A percentile compares a stretch with the other conserved stretches of the same genome.
Conservation (phyloP, 169 alveolate species). For the Babesia ovis region DNA sequence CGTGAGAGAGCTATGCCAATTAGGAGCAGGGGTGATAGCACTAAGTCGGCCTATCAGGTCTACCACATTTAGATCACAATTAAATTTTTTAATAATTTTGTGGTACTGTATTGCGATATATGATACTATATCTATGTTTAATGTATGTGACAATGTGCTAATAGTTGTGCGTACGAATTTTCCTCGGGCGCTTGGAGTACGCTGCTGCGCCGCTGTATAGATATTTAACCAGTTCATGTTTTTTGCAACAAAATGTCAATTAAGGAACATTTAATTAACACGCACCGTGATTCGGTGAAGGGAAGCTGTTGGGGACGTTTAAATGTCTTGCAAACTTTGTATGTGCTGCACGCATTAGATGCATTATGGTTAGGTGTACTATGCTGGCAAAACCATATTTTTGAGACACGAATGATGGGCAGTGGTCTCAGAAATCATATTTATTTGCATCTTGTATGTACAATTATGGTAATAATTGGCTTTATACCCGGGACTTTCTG, state of each 20-base stretch:
- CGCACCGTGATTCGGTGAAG: constrained; percentile 13
- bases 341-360: neutral
- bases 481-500: constrained; percentile 37
- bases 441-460: constrained; percentile 7
- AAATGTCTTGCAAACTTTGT: constrained; percentile 11
- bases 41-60: too few species aligned
- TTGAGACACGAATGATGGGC: neutral
- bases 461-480: neutral
- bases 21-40: too few species aligned
- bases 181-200: neutral
- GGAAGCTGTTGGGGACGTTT: constrained; percentile 1
- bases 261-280: neutral
- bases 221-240: neutral
- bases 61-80: too few species aligned
- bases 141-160: too few species aligned
- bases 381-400: neutral
- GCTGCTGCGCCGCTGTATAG: neutral
- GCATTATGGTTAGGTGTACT: neutral
- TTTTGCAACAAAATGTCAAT: constrained; percentile 4
- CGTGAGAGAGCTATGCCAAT: too few species aligned
- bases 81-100: too few species aligned
- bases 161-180: too few species aligned
- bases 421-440: neutral
- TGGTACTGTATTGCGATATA: too few species aligned
- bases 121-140: too few species aligned